Conservation (phyloP, 1,139 yeast genomes). For the Pichia sp. region DNA sequence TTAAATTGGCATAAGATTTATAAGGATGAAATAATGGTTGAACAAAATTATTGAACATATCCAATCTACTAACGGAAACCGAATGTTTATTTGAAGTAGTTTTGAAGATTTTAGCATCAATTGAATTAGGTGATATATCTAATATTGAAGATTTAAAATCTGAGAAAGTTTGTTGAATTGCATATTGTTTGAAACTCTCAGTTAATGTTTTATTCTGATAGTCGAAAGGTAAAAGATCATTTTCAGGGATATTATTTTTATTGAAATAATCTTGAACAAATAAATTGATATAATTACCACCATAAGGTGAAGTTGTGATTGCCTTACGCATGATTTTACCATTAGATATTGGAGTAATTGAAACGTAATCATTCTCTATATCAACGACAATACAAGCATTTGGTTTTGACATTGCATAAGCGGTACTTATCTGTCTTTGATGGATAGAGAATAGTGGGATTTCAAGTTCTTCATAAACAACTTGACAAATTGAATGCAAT, state of each 20-base stretch:
- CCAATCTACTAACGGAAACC: conserved; percentile 32
- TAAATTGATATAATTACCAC: conserved; percentile 61
- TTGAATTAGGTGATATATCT: conserved; percentile 26
- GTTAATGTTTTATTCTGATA: conserved; percentile 28
- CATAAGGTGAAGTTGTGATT: conserved; percentile 52
- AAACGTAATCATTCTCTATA: conserved; percentile 52
- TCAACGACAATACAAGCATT: conserved; percentile 64
- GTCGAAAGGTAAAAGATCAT: conserved; percentile 25
- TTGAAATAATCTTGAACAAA: conserved; percentile 40
- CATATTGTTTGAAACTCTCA: conserved; percentile 43
- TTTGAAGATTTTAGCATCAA: conserved; percentile 36
- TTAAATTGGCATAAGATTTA: conserved; percentile 30
- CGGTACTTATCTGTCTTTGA: conserved; percentile 63
- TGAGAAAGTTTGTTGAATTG: conserved; percentile 35
- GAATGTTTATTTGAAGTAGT: conserved; percentile 40
- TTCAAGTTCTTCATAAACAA: conserved; percentile 57
- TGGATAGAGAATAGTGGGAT: conserved; percentile 63
- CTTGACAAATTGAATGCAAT: conserved; percentile 44
- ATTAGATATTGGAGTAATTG: conserved; percentile 65
- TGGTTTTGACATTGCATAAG: conserved; percentile 57
- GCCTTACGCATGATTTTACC: conserved; percentile 61
- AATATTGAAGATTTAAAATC: conserved; percentile 45
- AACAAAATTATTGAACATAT: conserved; percentile 35
- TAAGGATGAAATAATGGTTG: conserved; percentile 54
- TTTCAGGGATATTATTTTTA: conserved; percentile 21